Percentiles rank a stretch among this genome's conserved stretches.
phyloP scores from a whole-genome alignment of 768 basidiomycete genomes.

The Pleurotus sapidus region DNA sequence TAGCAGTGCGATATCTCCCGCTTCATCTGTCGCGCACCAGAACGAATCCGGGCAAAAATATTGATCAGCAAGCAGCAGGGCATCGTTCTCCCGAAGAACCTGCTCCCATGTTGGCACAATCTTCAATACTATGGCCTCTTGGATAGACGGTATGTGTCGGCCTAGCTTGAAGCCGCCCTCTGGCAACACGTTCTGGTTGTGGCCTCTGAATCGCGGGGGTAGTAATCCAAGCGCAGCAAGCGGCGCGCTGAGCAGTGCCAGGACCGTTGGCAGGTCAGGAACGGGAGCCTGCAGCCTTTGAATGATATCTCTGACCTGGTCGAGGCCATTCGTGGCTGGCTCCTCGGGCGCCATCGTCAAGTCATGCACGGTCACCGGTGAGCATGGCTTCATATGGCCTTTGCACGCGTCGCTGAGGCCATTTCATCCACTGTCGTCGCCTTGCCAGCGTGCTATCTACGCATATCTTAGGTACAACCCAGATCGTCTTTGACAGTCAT shows the following conservation, averaged over 20 bases:
- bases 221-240: conserved; percentile 57
- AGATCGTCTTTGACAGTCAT: not conserved
- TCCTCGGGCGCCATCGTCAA: conserved; percentile 12
- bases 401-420: not conserved
- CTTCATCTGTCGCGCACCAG: conserved; percentile 43
- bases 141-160: conserved; percentile 54
- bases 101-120: conserved; percentile 70
- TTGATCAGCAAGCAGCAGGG: conserved; percentile 48
- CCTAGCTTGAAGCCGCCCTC: conserved; percentile 25
- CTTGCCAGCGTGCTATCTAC: no score
- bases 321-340: not conserved
- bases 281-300: conserved; percentile 44
- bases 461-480: no score
- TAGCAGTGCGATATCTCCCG: conserved; percentile 51
- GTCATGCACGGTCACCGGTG: not conserved
- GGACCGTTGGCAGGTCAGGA: conserved; percentile 45
- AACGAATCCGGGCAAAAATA: conserved; percentile 75
- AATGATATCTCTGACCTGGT: conserved; percentile 36
- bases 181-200: conserved; percentile 38
- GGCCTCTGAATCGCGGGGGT: conserved; percentile 50
- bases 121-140: conserved; percentile 59
- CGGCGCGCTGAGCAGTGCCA: conserved; percentile 55
- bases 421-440: not conserved
- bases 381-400: not conserved
- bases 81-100: conserved; percentile 45